A percentile compares a stretch with the other conserved stretches of the same genome.
Evolutionary conservation across 2,329 filamentous ascomycete genomes (phyloP).

Genomic region (Ascochyta clinopodiicola): DNA sequence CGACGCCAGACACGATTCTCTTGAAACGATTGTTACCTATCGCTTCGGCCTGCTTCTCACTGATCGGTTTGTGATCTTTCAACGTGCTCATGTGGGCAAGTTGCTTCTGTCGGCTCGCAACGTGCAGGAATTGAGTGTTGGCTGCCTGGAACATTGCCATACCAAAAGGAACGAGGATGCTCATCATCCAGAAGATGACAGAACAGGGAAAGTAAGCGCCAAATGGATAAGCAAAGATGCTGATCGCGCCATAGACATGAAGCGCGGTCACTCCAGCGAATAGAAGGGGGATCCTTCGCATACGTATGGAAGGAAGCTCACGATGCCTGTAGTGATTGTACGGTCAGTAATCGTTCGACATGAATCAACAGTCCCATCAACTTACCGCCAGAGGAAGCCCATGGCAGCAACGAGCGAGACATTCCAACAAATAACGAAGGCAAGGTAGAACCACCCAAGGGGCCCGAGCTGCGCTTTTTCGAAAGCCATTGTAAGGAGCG

Average conservation of each 20-base stretch:
- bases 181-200: conserved; percentile 44
- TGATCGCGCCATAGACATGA: conserved; percentile 37
- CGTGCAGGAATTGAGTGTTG: conserved; percentile 45
- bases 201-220: conserved; percentile 33
- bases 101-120: conserved; percentile 43
- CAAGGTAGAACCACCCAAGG: conserved; percentile 20
- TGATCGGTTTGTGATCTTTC: conserved; percentile 30
- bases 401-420: conserved; percentile 16
- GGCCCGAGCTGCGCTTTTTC: conserved; percentile 17
- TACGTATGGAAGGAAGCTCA: conserved; percentile 38
- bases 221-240: conserved; percentile 34
- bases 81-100: conserved; percentile 35
- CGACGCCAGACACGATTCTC: conserved; percentile 31
- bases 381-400: conserved; percentile 28
- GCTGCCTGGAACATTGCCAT: conserved; percentile 43
- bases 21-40: conserved; percentile 34
- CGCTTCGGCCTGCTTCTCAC: conserved; percentile 31
- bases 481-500: conserved; percentile 15
- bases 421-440: conserved; percentile 17
- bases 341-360: conserved; percentile 3
- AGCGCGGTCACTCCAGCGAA: conserved; percentile 34
- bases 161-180: conserved; percentile 39
- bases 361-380: background rate
- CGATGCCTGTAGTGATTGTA: conserved; percentile 20
- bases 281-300: conserved; percentile 39